phyloP scores from a whole-genome alignment of 305 asterid species.

The Fraxinus greggii region DNA sequence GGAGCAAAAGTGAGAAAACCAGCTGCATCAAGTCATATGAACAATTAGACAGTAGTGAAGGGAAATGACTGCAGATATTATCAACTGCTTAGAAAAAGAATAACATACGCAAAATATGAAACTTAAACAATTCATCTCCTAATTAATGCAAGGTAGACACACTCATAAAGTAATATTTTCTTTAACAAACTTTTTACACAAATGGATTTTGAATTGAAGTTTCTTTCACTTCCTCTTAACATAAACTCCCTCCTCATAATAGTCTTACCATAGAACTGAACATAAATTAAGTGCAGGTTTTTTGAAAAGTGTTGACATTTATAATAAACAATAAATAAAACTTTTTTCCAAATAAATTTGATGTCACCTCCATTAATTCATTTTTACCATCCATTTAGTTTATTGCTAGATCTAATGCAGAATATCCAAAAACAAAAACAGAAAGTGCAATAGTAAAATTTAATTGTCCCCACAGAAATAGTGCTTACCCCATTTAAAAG shows the following conservation, averaged over 20 bases:
- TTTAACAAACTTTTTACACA: not conserved
- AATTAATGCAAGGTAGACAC: not conserved
- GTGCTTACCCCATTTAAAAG: slow-evolving; percentile 86
- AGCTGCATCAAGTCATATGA: slow-evolving; percentile 52
- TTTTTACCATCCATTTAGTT: not conserved
- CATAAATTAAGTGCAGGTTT: not conserved
- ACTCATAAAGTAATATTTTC: not conserved
- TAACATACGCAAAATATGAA: slow-evolving; percentile 13
- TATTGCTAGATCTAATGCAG: not conserved
- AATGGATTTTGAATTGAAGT: not conserved
- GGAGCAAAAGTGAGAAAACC: slow-evolving; percentile 91
- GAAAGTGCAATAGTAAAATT: not conserved
- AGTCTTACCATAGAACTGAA: not conserved
- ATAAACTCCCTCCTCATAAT: not conserved
- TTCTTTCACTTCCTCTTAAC: slow-evolving; percentile 3
- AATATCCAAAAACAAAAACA: not conserved
- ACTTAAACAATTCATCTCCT: not conserved
- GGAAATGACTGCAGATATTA: slow-evolving; percentile 2
- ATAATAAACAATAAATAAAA: not conserved
- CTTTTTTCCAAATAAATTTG: not conserved
- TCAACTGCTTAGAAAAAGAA: not conserved
- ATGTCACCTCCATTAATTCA: not conserved
- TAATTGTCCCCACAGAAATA: not conserved
- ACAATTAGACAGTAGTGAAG: not conserved
- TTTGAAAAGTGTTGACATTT: not conserved